Conservation (phyloP, 495 filamentous ascomycete species). For the Corynascus novoguineensis region DNA sequence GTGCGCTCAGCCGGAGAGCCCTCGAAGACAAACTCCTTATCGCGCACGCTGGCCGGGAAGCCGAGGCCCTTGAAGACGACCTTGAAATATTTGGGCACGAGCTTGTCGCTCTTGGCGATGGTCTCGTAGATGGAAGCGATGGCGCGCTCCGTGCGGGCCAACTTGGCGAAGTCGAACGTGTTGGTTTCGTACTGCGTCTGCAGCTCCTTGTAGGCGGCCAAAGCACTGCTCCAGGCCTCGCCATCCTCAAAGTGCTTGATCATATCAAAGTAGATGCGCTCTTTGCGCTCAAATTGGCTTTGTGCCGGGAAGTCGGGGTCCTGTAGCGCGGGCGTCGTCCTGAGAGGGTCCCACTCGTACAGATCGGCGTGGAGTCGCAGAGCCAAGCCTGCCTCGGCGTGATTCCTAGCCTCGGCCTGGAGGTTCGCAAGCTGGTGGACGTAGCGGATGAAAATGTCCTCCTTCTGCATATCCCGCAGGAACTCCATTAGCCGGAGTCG, state of each 20-base stretch:
- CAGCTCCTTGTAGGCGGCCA: conserved; percentile 89
- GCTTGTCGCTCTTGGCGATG: conserved; percentile 70
- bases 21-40: conserved; percentile 93
- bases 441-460: conserved; percentile 94
- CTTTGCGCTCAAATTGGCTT: conserved; percentile 87
- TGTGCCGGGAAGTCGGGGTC: conserved; percentile 79
- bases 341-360: conserved; percentile 81
- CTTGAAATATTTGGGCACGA: conserved; percentile 83
- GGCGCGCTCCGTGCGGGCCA: conserved; percentile 79
- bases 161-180: conserved; percentile 85
- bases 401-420: conserved; percentile 69
- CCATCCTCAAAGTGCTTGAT: conserved; percentile 93
- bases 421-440: conserved; percentile 85
- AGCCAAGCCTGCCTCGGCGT: conserved; percentile 85
- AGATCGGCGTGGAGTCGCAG: conserved; percentile 87
- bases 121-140: conserved; percentile 92
- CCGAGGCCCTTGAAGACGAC: conserved; percentile 88
- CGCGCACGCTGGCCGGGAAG: conserved; percentile 71
- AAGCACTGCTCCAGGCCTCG: conserved; percentile 82
- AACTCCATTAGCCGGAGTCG: conserved; percentile 93
- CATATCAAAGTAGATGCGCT: conserved; percentile 86
- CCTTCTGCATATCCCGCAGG: conserved; percentile 92
- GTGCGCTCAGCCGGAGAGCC: conserved; percentile 69
- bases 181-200: conserved; percentile 82
- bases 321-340: conserved; percentile 57